Percentiles rank a stretch among this genome's conserved stretches.
These are phyloP conservation scores for Sclerotinia nivalis DNA, from an alignment of 2,329 filamentous ascomycete genomes.

Conservation along the genomic window DNA sequence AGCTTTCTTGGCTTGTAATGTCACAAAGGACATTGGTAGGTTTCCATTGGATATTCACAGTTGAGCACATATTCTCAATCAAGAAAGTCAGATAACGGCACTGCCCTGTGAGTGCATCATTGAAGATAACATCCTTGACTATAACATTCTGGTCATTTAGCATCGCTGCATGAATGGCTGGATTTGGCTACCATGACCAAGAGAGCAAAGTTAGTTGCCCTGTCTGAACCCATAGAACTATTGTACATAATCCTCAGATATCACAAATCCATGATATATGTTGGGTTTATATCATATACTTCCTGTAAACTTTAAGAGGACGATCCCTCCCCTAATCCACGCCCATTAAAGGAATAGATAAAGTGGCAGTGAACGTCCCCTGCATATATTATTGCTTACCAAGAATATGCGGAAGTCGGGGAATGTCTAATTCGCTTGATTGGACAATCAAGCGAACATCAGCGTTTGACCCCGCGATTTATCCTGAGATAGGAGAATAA, in stretches of 20 bases:
- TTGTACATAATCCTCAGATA: neutral
- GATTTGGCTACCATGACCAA: neutral
- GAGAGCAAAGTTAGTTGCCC: neutral
- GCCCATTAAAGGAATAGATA: neutral
- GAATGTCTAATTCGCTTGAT: neutral
- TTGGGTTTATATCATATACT: neutral
- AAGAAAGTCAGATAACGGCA: neutral
- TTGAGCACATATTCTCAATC: neutral
- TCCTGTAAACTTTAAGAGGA: too few relatives aligned
- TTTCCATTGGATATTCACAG: neutral
- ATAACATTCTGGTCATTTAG: neutral
- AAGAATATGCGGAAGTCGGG: conserved; percentile 7
- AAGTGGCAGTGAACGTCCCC: conserved; percentile 19
- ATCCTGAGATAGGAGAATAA: neutral
- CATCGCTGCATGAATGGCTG: neutral
- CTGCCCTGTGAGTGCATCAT: neutral
- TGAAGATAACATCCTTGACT: neutral
- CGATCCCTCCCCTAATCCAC: neutral
- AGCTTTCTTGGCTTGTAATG: too few relatives aligned
- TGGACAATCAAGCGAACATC: neutral
- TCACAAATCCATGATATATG: neutral
- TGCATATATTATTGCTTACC: conserved; percentile 1
- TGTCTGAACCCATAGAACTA: neutral
- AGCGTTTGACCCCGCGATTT: conserved; percentile 11
- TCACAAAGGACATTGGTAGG: too few relatives aligned